Percentiles rank a stretch among this genome's conserved stretches.
These are phyloP conservation scores for Salvia sclarea DNA, from an alignment of 305 asterid genomes.

Conservation along the genomic window DNA sequence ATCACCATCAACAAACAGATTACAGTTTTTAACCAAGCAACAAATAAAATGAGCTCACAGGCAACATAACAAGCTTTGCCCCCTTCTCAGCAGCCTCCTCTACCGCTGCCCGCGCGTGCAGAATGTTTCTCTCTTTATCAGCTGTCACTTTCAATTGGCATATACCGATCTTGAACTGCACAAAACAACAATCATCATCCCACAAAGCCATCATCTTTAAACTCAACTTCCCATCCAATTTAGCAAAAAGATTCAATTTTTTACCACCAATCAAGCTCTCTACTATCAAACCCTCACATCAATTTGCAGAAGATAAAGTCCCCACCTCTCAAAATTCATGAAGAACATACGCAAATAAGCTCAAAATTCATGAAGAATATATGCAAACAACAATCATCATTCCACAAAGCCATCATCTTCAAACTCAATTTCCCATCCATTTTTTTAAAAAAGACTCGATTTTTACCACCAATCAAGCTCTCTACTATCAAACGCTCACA, in stretches of 20 bases:
- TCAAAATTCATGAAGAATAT: no score
- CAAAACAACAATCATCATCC: conserved; percentile 26
- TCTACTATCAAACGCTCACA: not conserved
- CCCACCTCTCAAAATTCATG: not conserved
- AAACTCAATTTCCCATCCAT: not conserved
- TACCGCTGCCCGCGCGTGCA: conserved; percentile 67
- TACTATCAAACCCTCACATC: not conserved
- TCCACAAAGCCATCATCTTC: not conserved
- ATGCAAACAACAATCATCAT: conserved; percentile 29
- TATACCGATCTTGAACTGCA: conserved; percentile 80
- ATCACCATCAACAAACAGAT: not conserved
- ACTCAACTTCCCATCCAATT: not conserved
- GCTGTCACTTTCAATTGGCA: conserved; percentile 90
- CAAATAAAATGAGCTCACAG: conserved; percentile 53
- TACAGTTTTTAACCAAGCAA: not conserved
- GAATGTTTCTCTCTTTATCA: conserved; percentile 80
- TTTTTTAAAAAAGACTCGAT: not conserved
- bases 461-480: not conserved
- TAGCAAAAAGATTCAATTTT: not conserved
- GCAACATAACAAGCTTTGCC: conserved; percentile 84
- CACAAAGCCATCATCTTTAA: not conserved
- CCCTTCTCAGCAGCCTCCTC: conserved; percentile 93
- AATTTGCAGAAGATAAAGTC: not conserved
- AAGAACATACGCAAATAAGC: no score
- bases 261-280: not conserved